These are phyloP conservation scores for Suhomyces chickasaworum DNA, from an alignment of 1,139 yeast genomes.

Conservation along the genomic window DNA sequence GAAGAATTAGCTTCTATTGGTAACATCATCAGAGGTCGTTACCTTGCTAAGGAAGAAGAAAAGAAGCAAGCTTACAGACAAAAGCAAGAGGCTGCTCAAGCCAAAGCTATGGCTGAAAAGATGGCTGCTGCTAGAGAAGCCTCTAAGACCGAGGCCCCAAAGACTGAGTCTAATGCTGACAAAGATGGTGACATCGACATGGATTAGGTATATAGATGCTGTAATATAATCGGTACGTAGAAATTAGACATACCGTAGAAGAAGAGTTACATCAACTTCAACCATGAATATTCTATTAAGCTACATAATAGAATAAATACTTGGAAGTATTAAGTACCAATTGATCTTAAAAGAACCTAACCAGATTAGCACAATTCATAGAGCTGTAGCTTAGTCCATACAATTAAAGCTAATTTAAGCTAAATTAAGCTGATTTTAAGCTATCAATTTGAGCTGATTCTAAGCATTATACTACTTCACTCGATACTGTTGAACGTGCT, in stretches of 20 bases:
- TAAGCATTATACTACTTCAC: no score
- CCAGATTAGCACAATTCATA: no score
- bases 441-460: no score
- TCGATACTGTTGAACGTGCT: no score
- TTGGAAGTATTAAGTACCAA: no score
- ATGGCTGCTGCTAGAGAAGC: constrained; percentile 77
- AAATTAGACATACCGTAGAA: background rate
- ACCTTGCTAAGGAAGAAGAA: constrained; percentile 91
- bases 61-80: constrained; percentile 86
- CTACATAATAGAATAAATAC: no score
- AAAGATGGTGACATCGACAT: constrained; percentile 45
- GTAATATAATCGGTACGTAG: constrained; percentile 6
- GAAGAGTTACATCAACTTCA: no score
- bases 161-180: constrained; percentile 25
- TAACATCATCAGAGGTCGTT: constrained; percentile 94
- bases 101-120: constrained; percentile 89
- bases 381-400: no score
- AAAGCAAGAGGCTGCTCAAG: constrained; percentile 84
- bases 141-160: constrained; percentile 29
- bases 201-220: constrained; percentile 16
- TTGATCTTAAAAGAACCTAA: no score
- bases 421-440: no score
- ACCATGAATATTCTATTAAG: no score
- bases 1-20: constrained; percentile 96
- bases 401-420: no score